Base-by-base conservation (phyloP, 2,329 filamentous ascomycete species). In the Tothia fuscella region DNA sequence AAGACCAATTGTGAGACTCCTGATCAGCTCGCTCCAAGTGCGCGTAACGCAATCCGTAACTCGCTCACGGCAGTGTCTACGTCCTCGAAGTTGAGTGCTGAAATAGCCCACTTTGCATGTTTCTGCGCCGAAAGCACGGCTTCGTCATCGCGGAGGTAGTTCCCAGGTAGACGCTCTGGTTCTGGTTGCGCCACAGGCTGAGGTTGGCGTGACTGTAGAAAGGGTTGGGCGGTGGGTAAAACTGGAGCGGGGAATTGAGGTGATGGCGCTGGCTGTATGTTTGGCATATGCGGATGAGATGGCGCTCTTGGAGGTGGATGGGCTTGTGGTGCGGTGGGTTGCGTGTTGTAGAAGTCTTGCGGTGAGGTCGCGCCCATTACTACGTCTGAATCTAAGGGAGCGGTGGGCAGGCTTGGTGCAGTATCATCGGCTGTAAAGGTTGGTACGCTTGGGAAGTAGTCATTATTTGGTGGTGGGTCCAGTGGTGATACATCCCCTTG, bases 81-180 rank as follows among this genome's bases (percentile, higher is more conserved):
- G 57, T 98, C 91, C 51, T 98, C 91, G 60, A 98, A 98, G 53
- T 95, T 94, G 36, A 98, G 65, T 0, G 91, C 91, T 9, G 88
- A 95, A 31, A 96, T 93, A 0, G 91, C 91, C 85, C 86, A 98
- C 53, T 86, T 87, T 2, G 89, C 88, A 64, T 96, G 91, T 58
- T 96, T 98, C 59, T 94, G 87, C 4, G 91, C 89, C 51, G 79
- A 74, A 26, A 76, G 67, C 26, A 95, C 80, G 0, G 81, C 70
- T 45, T 71, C 66, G 49, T 87, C 80, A 48, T 94, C 85, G 9
- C 62, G 67, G 4, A 62, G 66, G 49, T n/a, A 44, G 20, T 26
- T 16, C 50, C 16, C 43, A 38, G 24, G 48, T 46, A 7, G 53
- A 54, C 13, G 50, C 50, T 14, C 43, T 47, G 30, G 48, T 26